A percentile compares a stretch with the other conserved stretches of the same genome.
Conservation (phyloP, 1,284 basidiomycete species). For the Cryptococcus amylolentus region DNA sequence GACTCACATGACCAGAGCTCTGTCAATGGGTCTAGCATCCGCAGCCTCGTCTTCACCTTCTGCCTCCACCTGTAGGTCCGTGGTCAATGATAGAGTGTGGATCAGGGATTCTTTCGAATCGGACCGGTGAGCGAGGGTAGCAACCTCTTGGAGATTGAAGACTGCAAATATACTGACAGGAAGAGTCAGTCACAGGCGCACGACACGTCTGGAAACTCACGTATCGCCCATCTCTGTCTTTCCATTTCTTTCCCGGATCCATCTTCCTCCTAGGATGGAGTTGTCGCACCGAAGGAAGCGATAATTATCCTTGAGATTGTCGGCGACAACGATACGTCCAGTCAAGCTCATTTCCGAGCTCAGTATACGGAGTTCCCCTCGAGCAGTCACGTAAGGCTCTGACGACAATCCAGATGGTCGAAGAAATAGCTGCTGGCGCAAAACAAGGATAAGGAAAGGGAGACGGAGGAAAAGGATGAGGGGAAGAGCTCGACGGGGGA, state of each 20-base stretch:
- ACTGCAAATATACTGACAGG: slow-evolving; percentile 72
- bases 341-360: slow-evolving; percentile 68
- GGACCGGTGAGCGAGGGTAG: slow-evolving; percentile 58
- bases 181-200: neutral
- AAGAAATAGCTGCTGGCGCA: slow-evolving; percentile 33
- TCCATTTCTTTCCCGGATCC: slow-evolving; percentile 56
- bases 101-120: slow-evolving; percentile 21
- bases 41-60: slow-evolving; percentile 13
- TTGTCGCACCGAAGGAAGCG: slow-evolving; percentile 82
- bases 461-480: slow-evolving; percentile 29
- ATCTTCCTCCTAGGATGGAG: slow-evolving; percentile 81
- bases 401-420: slow-evolving; percentile 12
- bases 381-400: slow-evolving; percentile 55
- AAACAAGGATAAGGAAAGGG: slow-evolving; percentile 29
- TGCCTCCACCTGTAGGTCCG: slow-evolving; percentile 18
- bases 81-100: slow-evolving; percentile 22
- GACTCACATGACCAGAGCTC: slow-evolving; percentile 36
- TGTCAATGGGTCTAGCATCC: slow-evolving; percentile 9
- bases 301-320: slow-evolving; percentile 60
- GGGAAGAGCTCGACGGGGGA: slow-evolving; percentile 25
- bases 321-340: slow-evolving; percentile 71
- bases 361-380: slow-evolving; percentile 62
- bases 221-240: slow-evolving; percentile 55
- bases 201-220: slow-evolving; percentile 27
- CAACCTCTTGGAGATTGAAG: slow-evolving; percentile 81